Base-by-base conservation (phyloP, 192 early-diverging fungal species). In the Podila clonocystis region DNA sequence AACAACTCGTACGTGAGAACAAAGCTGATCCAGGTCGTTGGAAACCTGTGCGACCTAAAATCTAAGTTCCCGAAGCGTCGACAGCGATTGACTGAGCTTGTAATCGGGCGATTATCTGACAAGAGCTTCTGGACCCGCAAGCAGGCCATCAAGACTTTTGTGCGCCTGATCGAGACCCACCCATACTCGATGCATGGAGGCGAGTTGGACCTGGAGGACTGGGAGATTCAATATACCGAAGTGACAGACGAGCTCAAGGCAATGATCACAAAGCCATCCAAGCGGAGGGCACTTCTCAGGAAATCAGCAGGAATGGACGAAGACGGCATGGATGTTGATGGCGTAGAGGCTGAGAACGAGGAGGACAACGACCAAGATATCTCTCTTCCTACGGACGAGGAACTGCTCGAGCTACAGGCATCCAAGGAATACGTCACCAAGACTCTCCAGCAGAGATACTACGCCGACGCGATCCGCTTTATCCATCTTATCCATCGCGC, bases 151-250 rank as follows among this genome's bases (percentile, higher is more conserved):
- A 95, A 95, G 68, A 88, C 94, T 0, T 75, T 99, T 29, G 89
- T 93, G 7, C 83, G 90, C 24, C 86, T 97, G 65, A 89, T 99
- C 26, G 85, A 93, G 38, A 94, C 95, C 0, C 96, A 96, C 34
- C 98, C 97, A 24, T 99, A 94, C 75, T 89, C 90, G 22, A 88
- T 94, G 66, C 94, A 98, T 68, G 94, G 95, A 36, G 95, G 95
- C 0, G 91, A 91, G 70, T 86, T 97, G 17, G 91, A 89, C 48
- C 58, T 91, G 41, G 85, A 82, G 67, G 87, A 91, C 62, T 95
- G 97, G 82, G 90, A 94, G 73, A 77, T 84, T 1, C 86, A 90
- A 13, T 85, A 91, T 13, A 73, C 84, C 2, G 90, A 93, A 58
- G 84, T 95, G 49, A 87, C 87, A 67, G 83, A 87, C 9, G 86